A percentile compares a stretch with the other conserved stretches of the same genome.
Conservation (phyloP, 1,284 basidiomycete species). For the Sanghuangporus baumii region DNA sequence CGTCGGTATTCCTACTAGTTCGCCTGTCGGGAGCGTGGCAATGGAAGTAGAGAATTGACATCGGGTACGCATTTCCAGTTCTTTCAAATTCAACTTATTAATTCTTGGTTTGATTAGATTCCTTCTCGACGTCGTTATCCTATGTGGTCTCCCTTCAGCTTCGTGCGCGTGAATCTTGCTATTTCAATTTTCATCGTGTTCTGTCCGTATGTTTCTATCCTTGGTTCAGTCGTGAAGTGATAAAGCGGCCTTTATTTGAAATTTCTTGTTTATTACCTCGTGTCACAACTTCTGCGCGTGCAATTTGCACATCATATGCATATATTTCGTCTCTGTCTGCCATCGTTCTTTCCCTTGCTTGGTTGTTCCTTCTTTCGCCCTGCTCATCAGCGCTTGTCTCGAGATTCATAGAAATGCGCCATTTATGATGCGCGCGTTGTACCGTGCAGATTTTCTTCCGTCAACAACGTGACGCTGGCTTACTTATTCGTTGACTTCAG, state of each 20-base stretch:
- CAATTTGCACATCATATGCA: no score
- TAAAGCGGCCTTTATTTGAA: background rate
- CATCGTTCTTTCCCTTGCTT: background rate
- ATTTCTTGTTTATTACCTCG: background rate
- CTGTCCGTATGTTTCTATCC: background rate
- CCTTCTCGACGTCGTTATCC: background rate
- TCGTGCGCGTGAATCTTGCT: background rate
- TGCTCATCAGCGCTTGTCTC: background rate
- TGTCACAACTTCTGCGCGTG: background rate
- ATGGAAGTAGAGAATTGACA: constrained; percentile 7
- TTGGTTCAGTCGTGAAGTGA: background rate
- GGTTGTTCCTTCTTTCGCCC: background rate
- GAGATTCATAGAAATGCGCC: background rate
- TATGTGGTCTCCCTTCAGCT: background rate
- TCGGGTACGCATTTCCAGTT: background rate
- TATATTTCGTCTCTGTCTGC: no score
- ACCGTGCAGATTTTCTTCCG: background rate
- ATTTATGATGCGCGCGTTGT: background rate
- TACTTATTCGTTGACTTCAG: background rate
- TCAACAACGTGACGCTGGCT: background rate
- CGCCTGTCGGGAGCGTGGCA: background rate
- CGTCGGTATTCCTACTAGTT: background rate
- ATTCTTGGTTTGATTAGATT: background rate
- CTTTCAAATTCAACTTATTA: background rate
- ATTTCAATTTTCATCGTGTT: background rate